Percentiles rank a stretch among this genome's conserved stretches.
Evolutionary conservation across 164 flowering plant genomes (phyloP).

Genomic region (Macadamia tetraphylla): DNA sequence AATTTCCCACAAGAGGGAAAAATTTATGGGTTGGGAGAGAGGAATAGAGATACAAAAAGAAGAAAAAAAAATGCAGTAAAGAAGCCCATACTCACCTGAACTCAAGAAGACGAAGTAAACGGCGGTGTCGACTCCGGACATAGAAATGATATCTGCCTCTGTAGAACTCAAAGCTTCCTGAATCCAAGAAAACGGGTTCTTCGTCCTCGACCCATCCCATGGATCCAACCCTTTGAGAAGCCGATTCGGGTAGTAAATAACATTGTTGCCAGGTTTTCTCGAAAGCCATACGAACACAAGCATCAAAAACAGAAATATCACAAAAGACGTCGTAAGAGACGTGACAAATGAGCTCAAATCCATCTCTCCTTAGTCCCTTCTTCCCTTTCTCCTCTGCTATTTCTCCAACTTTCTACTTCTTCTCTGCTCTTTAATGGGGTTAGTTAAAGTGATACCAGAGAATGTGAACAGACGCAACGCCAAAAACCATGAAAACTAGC

Average conservation of each 20-base stretch:
- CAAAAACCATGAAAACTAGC: slow-evolving; percentile 1
- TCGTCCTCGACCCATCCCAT: slow-evolving; percentile 32
- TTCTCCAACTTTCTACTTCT: slow-evolving; percentile 43
- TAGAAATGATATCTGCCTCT: slow-evolving; percentile 55
- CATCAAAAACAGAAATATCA: slow-evolving; percentile 73
- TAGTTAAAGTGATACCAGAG: too few relatives aligned
- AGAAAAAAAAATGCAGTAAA: not conserved
- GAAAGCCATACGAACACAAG: slow-evolving; percentile 72
- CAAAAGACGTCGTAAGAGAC: slow-evolving; percentile 75
- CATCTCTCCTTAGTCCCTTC: slow-evolving; percentile 33
- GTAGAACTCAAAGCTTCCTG: slow-evolving; percentile 51
- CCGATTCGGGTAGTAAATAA: slow-evolving; percentile 81
- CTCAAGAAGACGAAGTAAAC: slow-evolving; percentile 82
- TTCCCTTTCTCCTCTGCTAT: slow-evolving; percentile 1
- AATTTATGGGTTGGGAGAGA: too few relatives aligned
- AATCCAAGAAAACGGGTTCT: slow-evolving; percentile 84
- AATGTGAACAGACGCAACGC: not conserved
- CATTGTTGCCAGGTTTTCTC: slow-evolving; percentile 49
- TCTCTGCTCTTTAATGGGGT: not conserved
- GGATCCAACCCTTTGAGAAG: slow-evolving; percentile 79
- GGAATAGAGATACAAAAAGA: not conserved
- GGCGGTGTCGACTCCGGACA: slow-evolving; percentile 91
- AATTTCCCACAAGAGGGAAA: too few relatives aligned
- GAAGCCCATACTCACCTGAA: slow-evolving; percentile 43
- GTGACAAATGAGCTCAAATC: slow-evolving; percentile 83